These are phyloP conservation scores for Xerocomellus intermedius DNA, from an alignment of 768 basidiomycete species.

Conservation along the genomic window DNA sequence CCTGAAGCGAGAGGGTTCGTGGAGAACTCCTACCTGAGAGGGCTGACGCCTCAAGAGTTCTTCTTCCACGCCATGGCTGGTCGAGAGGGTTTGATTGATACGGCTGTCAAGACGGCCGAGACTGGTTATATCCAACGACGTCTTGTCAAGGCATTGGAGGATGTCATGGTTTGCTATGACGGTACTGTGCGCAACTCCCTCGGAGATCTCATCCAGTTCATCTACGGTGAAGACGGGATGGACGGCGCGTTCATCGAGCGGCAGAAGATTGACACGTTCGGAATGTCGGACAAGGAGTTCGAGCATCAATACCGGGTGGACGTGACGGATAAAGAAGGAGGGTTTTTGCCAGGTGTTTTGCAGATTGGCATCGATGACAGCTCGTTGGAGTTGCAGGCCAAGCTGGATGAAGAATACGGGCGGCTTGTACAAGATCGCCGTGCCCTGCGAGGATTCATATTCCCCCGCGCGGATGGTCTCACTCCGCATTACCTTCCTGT, in stretches of 20 bases:
- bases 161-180: conserved; percentile 96
- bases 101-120: conserved; percentile 99
- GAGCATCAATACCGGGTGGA: conserved; percentile 95
- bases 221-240: conserved; percentile 99
- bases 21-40: conserved; percentile 96
- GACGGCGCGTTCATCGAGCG: conserved; percentile 97
- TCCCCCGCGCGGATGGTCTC: conserved; percentile 69
- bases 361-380: conserved; percentile 88
- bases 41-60: conserved; percentile 96
- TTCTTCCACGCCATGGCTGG: conserved; percentile 99
- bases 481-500: conserved; percentile 88
- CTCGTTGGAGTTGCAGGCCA: conserved; percentile 77
- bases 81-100: conserved; percentile 98
- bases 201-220: conserved; percentile 93
- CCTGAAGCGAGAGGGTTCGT: conserved; percentile 98
- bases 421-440: conserved; percentile 73
- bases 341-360: conserved; percentile 75
- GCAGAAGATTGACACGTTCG: conserved; percentile 89
- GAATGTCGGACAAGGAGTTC: conserved; percentile 77
- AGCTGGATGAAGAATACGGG: conserved; percentile 76
- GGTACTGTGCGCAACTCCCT: conserved; percentile 97
- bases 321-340: conserved; percentile 77
- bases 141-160: conserved; percentile 96
- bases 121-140: conserved; percentile 99
- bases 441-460: conserved; percentile 78